Conservation (phyloP, 805 yeast genomes). For the Ogataea salicorniae region DNA sequence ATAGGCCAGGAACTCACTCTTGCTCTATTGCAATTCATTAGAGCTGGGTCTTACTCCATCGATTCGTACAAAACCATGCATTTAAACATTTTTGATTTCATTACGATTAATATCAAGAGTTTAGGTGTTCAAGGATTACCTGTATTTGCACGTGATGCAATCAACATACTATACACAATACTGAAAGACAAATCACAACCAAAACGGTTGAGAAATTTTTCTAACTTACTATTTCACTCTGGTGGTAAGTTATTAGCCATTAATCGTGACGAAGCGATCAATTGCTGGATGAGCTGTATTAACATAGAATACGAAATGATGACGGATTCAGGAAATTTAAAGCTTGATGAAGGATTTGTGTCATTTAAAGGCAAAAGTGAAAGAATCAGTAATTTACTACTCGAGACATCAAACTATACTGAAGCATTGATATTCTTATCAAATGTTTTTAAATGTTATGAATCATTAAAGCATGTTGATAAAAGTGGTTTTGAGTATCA, state of each 20-base stretch:
- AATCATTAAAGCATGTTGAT: not conserved
- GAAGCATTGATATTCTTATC: conserved; percentile 17
- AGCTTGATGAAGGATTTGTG: conserved; percentile 6
- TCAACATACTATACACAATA: conserved; percentile 14
- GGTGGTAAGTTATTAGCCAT: conserved; percentile 25
- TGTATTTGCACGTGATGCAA: conserved; percentile 4
- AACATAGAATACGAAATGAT: conserved; percentile 29
- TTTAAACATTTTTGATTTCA: conserved; percentile 15
- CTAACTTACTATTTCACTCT: conserved; percentile 40
- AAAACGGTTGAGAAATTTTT: conserved; percentile 41
- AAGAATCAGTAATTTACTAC: conserved; percentile 29
- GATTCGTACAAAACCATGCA: not conserved
- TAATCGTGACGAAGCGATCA: conserved; percentile 10
- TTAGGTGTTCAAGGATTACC: conserved; percentile 4
- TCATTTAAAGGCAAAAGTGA: conserved; percentile 29
- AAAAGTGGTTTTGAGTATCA: conserved; percentile 8
- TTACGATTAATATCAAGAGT: conserved; percentile 16
- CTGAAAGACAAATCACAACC: conserved; percentile 20
- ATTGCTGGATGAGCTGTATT: conserved; percentile 25
- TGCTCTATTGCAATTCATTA: conserved; percentile 6
- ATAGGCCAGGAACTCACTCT: conserved; percentile 6
- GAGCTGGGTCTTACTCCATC: not conserved
- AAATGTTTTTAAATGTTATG: conserved; percentile 16
- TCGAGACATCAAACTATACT: conserved; percentile 14
- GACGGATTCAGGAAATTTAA: not conserved